Base-by-base conservation (phyloP, 495 filamentous ascomycete species). In the Podospora comata region DNA sequence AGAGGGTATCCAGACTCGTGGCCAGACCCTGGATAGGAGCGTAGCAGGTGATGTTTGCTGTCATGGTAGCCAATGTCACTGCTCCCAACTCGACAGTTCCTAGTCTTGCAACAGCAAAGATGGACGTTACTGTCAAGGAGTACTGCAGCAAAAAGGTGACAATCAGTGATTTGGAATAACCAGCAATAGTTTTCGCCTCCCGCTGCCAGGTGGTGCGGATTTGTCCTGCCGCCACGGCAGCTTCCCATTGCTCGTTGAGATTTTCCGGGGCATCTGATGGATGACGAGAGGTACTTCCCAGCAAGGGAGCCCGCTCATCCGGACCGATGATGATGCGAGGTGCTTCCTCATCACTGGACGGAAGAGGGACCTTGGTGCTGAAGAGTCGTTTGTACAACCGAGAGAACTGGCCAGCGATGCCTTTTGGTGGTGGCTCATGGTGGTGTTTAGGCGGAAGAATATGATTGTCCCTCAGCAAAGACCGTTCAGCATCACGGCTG, bases 141-240 rank as follows among this genome's bases (percentile, higher is more conserved):
- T 92, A 92, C 75, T 93, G 91, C 32, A 93, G 79, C 13, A 91
- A 55, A 72, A 92, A 92, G 0, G 90, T 91, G 32, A 91, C 70
- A 48, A 91, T 85, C 11, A 93, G 76, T 2, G 88, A 85, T 7
- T 78, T 77, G 0, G 88, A 84, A 68, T 89, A 90, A 68, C 76
- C 79, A 7, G 76, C 76, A 32, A 85, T 79, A 0, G 91, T 90
- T 75, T 90, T 89, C 5, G 89, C 85, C 80, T 97, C 93, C 67
- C 92, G 87, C 74, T 88, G 87, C 91, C 92, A 96, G 2, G 92
- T 93, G 4, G 93, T 97, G 64, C 90, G 86, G 69, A 96, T 93
- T 68, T 84, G 81, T 2, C 91, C 92, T 2, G 87, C 85, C 0
- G 85, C 82, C 18, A 95, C 91, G 2, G 92, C 92, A 54, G 90